A percentile compares a stretch with the other conserved stretches of the same genome.
These are phyloP conservation scores for Penicillium brasilianum DNA, from an alignment of 2,329 filamentous ascomycete genomes.

Conservation along the genomic window DNA sequence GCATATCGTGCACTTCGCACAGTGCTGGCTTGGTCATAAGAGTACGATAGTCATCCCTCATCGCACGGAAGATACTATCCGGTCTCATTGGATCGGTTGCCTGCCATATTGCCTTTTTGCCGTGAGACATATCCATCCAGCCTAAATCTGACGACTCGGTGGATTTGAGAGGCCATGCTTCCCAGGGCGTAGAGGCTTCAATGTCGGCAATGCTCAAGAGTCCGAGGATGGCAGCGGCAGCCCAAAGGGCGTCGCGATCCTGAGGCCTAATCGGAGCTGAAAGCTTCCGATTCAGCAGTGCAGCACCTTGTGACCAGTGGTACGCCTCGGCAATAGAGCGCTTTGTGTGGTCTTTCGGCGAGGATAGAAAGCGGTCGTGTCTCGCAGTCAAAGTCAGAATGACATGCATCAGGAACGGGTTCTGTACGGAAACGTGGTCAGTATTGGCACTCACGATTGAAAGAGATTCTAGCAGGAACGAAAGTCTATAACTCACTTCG, in stretches of 20 bases:
- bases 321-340: slow-evolving; percentile 18
- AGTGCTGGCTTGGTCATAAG: slow-evolving; percentile 8
- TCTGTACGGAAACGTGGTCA: slow-evolving; percentile 42
- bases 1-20: slow-evolving; percentile 11
- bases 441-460: not conserved
- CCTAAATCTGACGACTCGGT: slow-evolving; percentile 54
- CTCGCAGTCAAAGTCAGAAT: slow-evolving; percentile 59
- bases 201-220: slow-evolving; percentile 19
- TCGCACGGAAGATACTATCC: slow-evolving; percentile 52
- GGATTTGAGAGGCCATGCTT: slow-evolving; percentile 61
- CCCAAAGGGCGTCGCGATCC: slow-evolving; percentile 28
- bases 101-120: slow-evolving; percentile 59
- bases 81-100: slow-evolving; percentile 53
- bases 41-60: slow-evolving; percentile 31
- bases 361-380: slow-evolving; percentile 56
- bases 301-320: slow-evolving; percentile 18
- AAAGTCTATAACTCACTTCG: slow-evolving; percentile 12
- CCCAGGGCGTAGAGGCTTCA: slow-evolving; percentile 38
- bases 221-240: slow-evolving; percentile 24
- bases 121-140: slow-evolving; percentile 63
- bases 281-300: slow-evolving; percentile 19
- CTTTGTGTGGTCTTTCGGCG: slow-evolving; percentile 2
- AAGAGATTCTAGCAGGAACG: slow-evolving; percentile 28
- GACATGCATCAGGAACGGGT: slow-evolving; percentile 61
- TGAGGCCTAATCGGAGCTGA: slow-evolving; percentile 16